Base-by-base conservation (phyloP, 495 filamentous ascomycete genomes). In the Penicillium fimorum region DNA sequence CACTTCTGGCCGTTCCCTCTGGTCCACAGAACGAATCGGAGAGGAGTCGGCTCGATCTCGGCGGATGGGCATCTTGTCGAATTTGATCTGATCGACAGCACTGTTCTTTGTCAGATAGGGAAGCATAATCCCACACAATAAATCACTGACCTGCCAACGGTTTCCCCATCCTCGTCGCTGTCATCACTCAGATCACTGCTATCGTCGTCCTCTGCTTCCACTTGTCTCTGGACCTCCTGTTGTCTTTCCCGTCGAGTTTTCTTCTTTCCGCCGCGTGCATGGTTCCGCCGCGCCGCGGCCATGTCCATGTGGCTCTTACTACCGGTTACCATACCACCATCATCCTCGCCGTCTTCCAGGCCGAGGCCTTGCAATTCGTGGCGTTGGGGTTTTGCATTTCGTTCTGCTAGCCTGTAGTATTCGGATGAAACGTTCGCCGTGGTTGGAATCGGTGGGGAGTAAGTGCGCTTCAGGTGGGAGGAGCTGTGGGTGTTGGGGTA, bases 111-210 rank as follows among this genome's bases (percentile, higher is more conserved):
- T 71, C 11, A 75, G 65, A 38, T 64, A 17, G 38, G 40, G 33
- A 50, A 25, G 42, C 27, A 18, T 29, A 22, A 37, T 50, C 24
- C 37, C n/a, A 13, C 35, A 17, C 30, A 30, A 17, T 18, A 38
- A 27, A 17, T 41, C 9, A 60, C 68, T 48, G 50, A 78, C 76
- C 76, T 74, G 65, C 65, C 66, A 29, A 63, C 50, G 40, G 64
- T 68, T 15, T 96, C 91, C 10, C 78, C 80, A 55, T 96, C 92
- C 30, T 96, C 93, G 47, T 98, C 94, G 62, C 91, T 97, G 50
- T 97, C 93, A 61, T 97, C 94, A 64, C 91, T 97, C 57, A 97
- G 72, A 68, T 97, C 94, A 66, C 91, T 96, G 68, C 94, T 97
- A 68, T 97, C 95, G 29, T 97, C 95, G 43, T 97, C 94, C 53